Base-by-base conservation (phyloP, 805 yeast species). In the Yamadazyma nakazawae region DNA sequence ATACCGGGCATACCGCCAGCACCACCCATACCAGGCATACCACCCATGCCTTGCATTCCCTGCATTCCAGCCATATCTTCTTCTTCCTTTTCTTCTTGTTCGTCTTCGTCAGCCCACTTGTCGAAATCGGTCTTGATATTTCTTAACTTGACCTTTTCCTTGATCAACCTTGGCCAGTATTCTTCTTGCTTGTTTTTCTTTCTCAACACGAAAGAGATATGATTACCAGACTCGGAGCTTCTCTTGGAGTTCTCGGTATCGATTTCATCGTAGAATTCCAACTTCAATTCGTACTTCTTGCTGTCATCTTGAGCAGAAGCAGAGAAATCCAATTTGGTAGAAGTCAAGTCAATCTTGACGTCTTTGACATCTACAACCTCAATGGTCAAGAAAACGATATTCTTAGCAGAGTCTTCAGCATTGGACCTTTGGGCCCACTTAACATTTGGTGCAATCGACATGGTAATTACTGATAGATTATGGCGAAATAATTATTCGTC, bases 31-130 rank as follows among this genome's bases (percentile, higher is more conserved):
- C 55, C 66, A 12, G 53, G 46, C 7, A 64, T 66, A 37, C 57
- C 62, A 17, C 48, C 53, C 26, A 38, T 32, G 17, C 64, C 63
- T 49, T 52, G 66, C 48, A 59, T 56, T 48, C 75, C 70, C 52
- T 66, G 70, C 49, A 44, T 47, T 21, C 63, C 60, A 16, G 63
- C 57, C 37, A 67, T 68, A 18, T 61, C 66, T 17, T 64, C 80
- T 36, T 75, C 84, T 10, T 72, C 75, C 43, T 67, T 73, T 48
- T 82, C 91, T 35, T 88, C 90, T 70, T 92, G 99, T 70, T 92
- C 99, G 63, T 92, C 99, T 73, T 92, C 98, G 63, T 92, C 99
- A 35, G 88, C 96, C 99, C 99, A 92, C 67, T 84, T 88, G 72
- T 91, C 96, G 62, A 92, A 92, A 63, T 92, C 98, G 12, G 99